Evolutionary conservation across 495 filamentous ascomycete species (phyloP).

Genomic region (Penicillium crystallinum): DNA sequence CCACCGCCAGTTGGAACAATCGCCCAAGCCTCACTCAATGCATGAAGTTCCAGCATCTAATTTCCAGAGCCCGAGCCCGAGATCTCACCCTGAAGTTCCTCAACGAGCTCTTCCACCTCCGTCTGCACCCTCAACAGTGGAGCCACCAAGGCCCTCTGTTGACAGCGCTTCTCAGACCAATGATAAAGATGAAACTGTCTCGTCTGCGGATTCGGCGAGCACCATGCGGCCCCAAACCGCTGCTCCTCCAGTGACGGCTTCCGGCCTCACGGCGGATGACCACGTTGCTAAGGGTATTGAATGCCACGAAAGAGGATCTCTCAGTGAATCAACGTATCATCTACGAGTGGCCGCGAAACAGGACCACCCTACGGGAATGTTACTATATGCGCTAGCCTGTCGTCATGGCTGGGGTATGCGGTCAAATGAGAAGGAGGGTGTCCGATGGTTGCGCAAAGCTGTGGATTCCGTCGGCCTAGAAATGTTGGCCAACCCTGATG

Average conservation of each 20-base stretch:
- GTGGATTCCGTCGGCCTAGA: conserved; percentile 80
- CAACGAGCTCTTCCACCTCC: neutral
- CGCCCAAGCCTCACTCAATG: conserved; percentile 36
- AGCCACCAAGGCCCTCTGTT: conserved; percentile 45
- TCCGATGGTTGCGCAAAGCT: conserved; percentile 85
- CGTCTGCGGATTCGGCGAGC: conserved; percentile 61
- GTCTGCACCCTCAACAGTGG: conserved; percentile 21
- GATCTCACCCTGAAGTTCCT: conserved; percentile 4
- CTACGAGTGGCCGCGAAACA: conserved; percentile 82
- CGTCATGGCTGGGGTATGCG: conserved; percentile 99
- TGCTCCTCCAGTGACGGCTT: conserved; percentile 34
- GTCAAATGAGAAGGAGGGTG: conserved; percentile 79
- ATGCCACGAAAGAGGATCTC: conserved; percentile 75
- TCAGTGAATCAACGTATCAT: conserved; percentile 93
- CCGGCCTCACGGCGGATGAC: conserved; percentile 69
- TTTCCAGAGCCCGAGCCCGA: neutral
- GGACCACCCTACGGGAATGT: conserved; percentile 86
- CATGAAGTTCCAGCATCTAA: conserved; percentile 25
- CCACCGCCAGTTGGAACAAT: conserved; percentile 14
- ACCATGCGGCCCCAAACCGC: conserved; percentile 57
- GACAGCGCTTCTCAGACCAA: conserved; percentile 35
- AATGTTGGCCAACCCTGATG: conserved; percentile 71
- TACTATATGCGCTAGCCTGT: conserved; percentile 91
- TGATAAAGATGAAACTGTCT: conserved; percentile 45
- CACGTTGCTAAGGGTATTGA: conserved; percentile 85